phyloP scores from a whole-genome alignment of 768 basidiomycete genomes.

The Mycena rebaudengoi region DNA sequence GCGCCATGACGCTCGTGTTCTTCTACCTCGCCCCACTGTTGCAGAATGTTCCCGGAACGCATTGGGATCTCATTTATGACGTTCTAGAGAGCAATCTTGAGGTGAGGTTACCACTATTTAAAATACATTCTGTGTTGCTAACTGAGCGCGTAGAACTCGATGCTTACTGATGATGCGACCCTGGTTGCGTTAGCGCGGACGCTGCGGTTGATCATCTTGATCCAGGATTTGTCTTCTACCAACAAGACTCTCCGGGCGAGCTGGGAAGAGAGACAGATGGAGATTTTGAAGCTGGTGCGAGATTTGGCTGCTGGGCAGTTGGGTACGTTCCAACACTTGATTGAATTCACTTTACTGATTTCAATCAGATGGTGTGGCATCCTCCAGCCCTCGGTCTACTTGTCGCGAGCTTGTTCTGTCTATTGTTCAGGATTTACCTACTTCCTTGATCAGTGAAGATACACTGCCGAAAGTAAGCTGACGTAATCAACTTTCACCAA shows the following conservation, averaged over 20 bases:
- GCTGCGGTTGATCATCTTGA: conserved; percentile 66
- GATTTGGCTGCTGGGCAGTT: conserved; percentile 63
- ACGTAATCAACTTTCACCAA: neutral
- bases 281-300: conserved; percentile 65
- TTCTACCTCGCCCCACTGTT: conserved; percentile 83
- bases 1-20: conserved; percentile 78
- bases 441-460: conserved; percentile 65
- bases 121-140: neutral
- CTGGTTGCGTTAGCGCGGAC: conserved; percentile 76
- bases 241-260: conserved; percentile 77
- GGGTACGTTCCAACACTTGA: conserved; percentile 49
- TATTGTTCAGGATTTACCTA: conserved; percentile 72
- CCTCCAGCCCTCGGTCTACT: conserved; percentile 67
- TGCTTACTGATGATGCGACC: conserved; percentile 63
- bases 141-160: conserved; percentile 55
- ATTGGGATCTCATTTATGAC: conserved; percentile 96
- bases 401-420: conserved; percentile 76
- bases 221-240: conserved; percentile 74
- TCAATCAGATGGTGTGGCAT: conserved; percentile 36
- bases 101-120: conserved; percentile 50
- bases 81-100: conserved; percentile 89
- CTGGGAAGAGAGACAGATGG: conserved; percentile 68
- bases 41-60: conserved; percentile 84
- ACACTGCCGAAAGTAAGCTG: conserved; percentile 68
- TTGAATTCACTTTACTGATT: neutral